Conservation (phyloP, 1,284 basidiomycete genomes). For the Apiotrichum veenhuisii region DNA sequence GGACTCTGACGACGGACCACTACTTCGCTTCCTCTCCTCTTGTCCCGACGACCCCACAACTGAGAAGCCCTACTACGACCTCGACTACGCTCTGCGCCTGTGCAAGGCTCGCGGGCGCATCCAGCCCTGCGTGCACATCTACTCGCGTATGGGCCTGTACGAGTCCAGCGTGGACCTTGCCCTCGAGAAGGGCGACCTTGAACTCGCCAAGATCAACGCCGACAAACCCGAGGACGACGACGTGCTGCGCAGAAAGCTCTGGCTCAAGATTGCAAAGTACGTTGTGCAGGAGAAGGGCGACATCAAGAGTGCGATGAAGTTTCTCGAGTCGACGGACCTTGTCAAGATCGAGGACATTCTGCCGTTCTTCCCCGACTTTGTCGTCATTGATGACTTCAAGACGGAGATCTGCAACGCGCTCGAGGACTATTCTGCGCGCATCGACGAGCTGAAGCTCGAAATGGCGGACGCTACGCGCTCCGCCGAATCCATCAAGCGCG, state of each 20-base stretch:
- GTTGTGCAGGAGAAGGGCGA: slow-evolving; percentile 97
- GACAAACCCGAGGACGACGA: slow-evolving; percentile 89
- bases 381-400: slow-evolving; percentile 99
- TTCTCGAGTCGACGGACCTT: slow-evolving; percentile 87
- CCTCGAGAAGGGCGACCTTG: slow-evolving; percentile 84
- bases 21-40: slow-evolving; percentile 80
- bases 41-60: slow-evolving; percentile 78
- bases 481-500: slow-evolving; percentile 88
- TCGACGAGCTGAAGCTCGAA: slow-evolving; percentile 83
- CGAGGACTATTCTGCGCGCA: slow-evolving; percentile 88
- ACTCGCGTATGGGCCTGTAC: slow-evolving; percentile 95
- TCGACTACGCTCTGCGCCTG: slow-evolving; percentile 90
- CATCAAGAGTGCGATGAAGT: slow-evolving; percentile 95
- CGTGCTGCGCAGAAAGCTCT: slow-evolving; percentile 83
- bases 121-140: slow-evolving; percentile 92
- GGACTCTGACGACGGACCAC: slow-evolving; percentile 65
- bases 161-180: slow-evolving; percentile 96
- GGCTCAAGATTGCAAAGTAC: slow-evolving; percentile 95
- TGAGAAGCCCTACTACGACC: slow-evolving; percentile 86
- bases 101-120: slow-evolving; percentile 78
- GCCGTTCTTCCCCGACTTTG: slow-evolving; percentile 99
- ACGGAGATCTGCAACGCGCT: slow-evolving; percentile 95
- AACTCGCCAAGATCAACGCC: slow-evolving; percentile 87
- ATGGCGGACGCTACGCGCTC: slow-evolving; percentile 94
- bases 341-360: slow-evolving; percentile 98